Percentiles rank a stretch among this genome's conserved stretches.
These are phyloP conservation scores for Metschnikowia rubicola DNA, from an alignment of 805 yeast species.

Conservation along the genomic window DNA sequence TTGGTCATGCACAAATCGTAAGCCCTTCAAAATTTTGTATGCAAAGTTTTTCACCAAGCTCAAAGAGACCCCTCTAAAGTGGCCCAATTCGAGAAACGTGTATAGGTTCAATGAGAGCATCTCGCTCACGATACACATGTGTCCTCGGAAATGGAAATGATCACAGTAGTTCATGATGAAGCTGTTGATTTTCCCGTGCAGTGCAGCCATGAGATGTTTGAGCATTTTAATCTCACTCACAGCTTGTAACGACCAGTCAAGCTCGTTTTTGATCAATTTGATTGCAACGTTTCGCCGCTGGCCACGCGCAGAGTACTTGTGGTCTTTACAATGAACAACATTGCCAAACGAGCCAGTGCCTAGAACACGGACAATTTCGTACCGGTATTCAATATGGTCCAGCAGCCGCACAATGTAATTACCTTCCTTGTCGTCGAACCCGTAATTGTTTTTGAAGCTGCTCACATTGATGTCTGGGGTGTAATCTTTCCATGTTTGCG, in stretches of 20 bases:
- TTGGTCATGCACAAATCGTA: slow-evolving; percentile 54
- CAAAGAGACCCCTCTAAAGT: slow-evolving; percentile 48
- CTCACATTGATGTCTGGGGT: slow-evolving; percentile 29
- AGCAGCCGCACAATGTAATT: slow-evolving; percentile 53
- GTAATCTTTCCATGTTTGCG: slow-evolving; percentile 21
- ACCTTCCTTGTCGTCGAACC: slow-evolving; percentile 68
- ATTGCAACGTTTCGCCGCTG: slow-evolving; percentile 57
- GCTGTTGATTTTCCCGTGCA: slow-evolving; percentile 17
- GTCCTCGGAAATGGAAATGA: slow-evolving; percentile 77
- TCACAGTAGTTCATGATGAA: slow-evolving; percentile 54
- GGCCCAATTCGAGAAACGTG: slow-evolving; percentile 50
- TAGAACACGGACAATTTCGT: slow-evolving; percentile 53
- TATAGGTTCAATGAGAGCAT: slow-evolving; percentile 63
- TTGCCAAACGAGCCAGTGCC: slow-evolving; percentile 86
- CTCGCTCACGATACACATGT: slow-evolving; percentile 78
- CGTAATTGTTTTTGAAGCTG: slow-evolving; percentile 50
- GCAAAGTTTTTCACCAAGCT: slow-evolving; percentile 44
- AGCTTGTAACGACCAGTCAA: slow-evolving; percentile 74
- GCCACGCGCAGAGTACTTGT: slow-evolving; percentile 35
- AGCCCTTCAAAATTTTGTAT: slow-evolving; percentile 54
- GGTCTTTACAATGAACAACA: slow-evolving; percentile 68
- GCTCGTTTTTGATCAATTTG: slow-evolving; percentile 70
- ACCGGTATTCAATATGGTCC: slow-evolving; percentile 77
- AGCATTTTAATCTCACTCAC: slow-evolving; percentile 70
- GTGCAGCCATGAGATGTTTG: slow-evolving; percentile 36